These are phyloP conservation scores for Penicillium occitanis DNA, from an alignment of 2,329 filamentous ascomycete genomes.

Conservation along the genomic window DNA sequence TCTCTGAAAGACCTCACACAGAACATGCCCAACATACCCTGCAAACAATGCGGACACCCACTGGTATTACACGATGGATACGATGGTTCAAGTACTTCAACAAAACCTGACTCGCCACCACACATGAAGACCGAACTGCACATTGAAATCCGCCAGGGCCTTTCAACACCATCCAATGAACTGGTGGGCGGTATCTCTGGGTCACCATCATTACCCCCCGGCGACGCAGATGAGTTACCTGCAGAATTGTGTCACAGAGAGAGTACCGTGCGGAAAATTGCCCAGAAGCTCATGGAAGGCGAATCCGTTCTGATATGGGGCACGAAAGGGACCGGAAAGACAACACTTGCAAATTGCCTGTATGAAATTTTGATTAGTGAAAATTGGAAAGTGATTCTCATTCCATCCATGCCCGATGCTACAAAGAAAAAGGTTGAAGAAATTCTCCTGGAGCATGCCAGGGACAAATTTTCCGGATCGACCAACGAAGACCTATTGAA, in stretches of 20 bases:
- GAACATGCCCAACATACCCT: background rate
- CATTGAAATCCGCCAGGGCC: background rate
- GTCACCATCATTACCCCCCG: background rate
- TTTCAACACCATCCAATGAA: background rate
- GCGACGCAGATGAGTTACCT: background rate
- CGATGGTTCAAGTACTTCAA: background rate
- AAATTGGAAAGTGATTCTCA: background rate
- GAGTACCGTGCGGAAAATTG: background rate
- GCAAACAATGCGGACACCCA: background rate
- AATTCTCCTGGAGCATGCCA: background rate
- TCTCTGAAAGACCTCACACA: background rate
- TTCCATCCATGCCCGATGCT: background rate
- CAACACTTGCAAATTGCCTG: background rate
- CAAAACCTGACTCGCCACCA: background rate
- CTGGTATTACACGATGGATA: background rate
- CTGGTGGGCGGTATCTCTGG: background rate
- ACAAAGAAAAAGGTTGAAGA: background rate
- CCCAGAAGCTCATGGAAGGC: background rate
- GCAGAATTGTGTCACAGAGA: slow-evolving; percentile 4
- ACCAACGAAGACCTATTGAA: background rate
- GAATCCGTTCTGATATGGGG: slow-evolving; percentile 17
- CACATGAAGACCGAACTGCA: background rate
- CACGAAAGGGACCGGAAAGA: slow-evolving; percentile 5
- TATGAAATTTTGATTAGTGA: background rate
- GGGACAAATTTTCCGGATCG: background rate